Evolutionary conservation across 148 eudicot species (phyloP).

Genomic region (Rhododendron griersonianum): DNA sequence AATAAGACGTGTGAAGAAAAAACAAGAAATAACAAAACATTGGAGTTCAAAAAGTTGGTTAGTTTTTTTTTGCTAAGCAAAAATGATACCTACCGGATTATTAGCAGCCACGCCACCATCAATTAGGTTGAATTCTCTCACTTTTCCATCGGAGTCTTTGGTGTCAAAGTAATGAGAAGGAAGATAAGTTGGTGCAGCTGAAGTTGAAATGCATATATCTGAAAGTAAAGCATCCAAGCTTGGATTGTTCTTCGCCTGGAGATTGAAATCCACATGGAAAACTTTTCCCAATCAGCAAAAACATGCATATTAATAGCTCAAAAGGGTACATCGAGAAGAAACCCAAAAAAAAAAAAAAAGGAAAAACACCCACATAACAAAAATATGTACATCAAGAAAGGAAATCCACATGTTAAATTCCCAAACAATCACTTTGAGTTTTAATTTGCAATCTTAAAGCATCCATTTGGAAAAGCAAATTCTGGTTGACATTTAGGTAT

Average conservation of each 20-base stretch:
- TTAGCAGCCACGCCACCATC: conserved; percentile 14
- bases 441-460: no score
- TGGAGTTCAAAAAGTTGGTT: not conserved
- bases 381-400: not conserved
- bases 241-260: conserved; percentile 2
- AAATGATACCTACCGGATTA: not conserved
- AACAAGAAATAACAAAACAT: no score
- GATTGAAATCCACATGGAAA: not conserved
- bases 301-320: not conserved
- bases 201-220: conserved; percentile 14
- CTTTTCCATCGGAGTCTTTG: not conserved
- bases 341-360: no score
- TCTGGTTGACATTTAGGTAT: no score
- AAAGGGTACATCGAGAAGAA: no score
- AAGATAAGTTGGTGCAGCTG: conserved; percentile 16
- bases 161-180: conserved; percentile 9
- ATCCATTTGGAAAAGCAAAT: no score
- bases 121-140: conserved; percentile 10
- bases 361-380: not conserved
- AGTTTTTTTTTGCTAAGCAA: no score
- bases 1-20: no score
- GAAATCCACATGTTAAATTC: no score
- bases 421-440: no score
- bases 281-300: not conserved
- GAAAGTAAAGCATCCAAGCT: conserved; percentile 10